A percentile compares a stretch with the other conserved stretches of the same genome.
phyloP scores from a whole-genome alignment of 345 rosid species.

The Camelina hispida region DNA sequence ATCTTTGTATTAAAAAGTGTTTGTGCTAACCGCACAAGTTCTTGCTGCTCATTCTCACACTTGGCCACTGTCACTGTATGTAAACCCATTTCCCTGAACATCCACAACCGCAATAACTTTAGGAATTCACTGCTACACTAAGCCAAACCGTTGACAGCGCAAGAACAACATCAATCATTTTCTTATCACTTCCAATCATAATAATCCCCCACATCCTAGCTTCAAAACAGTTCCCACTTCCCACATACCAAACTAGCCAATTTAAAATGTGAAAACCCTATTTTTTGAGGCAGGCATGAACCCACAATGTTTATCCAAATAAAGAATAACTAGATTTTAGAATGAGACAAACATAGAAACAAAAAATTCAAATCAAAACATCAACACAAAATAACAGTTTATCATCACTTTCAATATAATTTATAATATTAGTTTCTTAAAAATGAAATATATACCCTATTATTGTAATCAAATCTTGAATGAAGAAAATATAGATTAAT shows the following conservation, averaged over 20 bases:
- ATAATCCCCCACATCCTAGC: background rate
- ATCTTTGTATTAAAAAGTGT: slow-evolving; percentile 86
- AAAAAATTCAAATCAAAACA: too few relatives aligned
- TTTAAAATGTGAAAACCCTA: background rate
- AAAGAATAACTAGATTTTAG: too few relatives aligned
- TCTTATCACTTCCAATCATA: slow-evolving; percentile 8
- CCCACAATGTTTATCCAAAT: background rate
- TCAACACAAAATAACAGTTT: too few relatives aligned
- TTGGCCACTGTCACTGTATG: slow-evolving; percentile 64
- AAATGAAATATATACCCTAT: too few relatives aligned
- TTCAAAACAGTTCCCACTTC: background rate
- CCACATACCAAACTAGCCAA: background rate
- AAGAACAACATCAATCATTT: background rate
- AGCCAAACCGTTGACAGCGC: slow-evolving; percentile 2
- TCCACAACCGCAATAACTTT: slow-evolving; percentile 6
- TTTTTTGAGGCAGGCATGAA: slow-evolving; percentile 1
- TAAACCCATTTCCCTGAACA: slow-evolving; percentile 81
- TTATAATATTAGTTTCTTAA: too few relatives aligned
- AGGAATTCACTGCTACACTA: slow-evolving; percentile 6
- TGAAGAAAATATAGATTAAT: too few relatives aligned
- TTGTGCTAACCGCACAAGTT: slow-evolving; percentile 74
- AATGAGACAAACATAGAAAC: too few relatives aligned
- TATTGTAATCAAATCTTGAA: too few relatives aligned
- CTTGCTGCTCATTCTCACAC: slow-evolving; percentile 70
- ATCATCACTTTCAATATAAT: too few relatives aligned